Base-by-base conservation (phyloP, 306 rosid genomes). In the Echinosophora koreensis region DNA sequence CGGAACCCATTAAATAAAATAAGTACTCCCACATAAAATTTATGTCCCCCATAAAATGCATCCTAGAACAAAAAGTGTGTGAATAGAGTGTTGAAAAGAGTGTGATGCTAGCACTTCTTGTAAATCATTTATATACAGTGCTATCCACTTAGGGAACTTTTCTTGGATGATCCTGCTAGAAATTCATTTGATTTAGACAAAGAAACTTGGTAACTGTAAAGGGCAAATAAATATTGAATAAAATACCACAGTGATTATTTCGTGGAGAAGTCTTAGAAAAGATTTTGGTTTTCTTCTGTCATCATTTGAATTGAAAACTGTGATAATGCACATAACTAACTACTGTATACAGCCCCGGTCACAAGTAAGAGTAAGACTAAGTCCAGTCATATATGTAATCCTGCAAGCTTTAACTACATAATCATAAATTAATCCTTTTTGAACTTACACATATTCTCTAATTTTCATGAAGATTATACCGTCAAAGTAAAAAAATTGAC, bases 401-500 rank as follows among this genome's bases (percentile, higher is more conserved):
- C 41, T 42, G 8, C 57, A 64, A 80, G 39, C 35, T 17, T 69
- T 63, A 32, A 63, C 62, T 52, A 4, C 30, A 22, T 74, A 37
- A 81, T 32, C 52, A 68, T 51, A 63, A 69, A 54, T 34, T 34
- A 70, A 54, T 41, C 66, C 47, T 4, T 74, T 59, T n/a, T 32
- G 44, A 52, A 67, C 27, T 51, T 5, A 35, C 14, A 28, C 28
- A 10, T 65, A 41, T 11, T 59, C 5, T 42, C 62, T 18, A 74
- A 18, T 79, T 75, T 79, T 63, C 54, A 84, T n/a, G 38, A 37
- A 69, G 66, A 63, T 38, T 14, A 64, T 3, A 60, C 10, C 5
- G 55, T 64, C 73, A 77, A 73, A 80, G 50, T 76, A 30, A 56
- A 32, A 41, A 62, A 15, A 18, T 73, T 63, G 83, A 81, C 83